phyloP scores from a whole-genome alignment of 1,284 basidiomycete genomes.

The Macrocybe sp. region DNA sequence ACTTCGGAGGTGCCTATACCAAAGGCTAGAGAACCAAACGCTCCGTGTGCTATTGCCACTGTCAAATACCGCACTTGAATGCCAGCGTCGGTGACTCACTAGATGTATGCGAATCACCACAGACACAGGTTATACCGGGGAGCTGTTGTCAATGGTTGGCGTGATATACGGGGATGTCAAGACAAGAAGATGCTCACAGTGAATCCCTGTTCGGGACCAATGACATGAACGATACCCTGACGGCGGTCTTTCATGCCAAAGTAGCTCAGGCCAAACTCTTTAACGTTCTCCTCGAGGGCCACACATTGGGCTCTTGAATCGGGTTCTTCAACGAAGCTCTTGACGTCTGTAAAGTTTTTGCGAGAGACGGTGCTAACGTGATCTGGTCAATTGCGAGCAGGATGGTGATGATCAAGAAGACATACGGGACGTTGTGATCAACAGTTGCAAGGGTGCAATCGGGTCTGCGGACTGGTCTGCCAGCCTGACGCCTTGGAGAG shows the following conservation, averaged over 20 bases:
- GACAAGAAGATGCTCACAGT: slow-evolving; percentile 44
- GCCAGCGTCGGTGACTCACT: slow-evolving; percentile 43
- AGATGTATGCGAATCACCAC: slow-evolving; percentile 93
- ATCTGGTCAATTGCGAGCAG: slow-evolving; percentile 8
- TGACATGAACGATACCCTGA: slow-evolving; percentile 96
- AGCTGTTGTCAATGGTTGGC: slow-evolving; percentile 40
- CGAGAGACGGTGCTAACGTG: slow-evolving; percentile 74
- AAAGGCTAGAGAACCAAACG: slow-evolving; percentile 94
- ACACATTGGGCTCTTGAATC: slow-evolving; percentile 91
- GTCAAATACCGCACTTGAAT: slow-evolving; percentile 5
- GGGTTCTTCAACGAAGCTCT: slow-evolving; percentile 80
- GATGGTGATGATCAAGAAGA: slow-evolving; percentile 14
- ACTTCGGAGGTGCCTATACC: slow-evolving; percentile 97
- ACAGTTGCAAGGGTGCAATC: slow-evolving; percentile 95
- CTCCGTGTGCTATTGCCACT: slow-evolving; percentile 73
- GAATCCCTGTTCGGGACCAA: slow-evolving; percentile 96
- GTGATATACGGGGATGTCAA: background rate
- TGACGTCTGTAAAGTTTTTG: slow-evolving; percentile 76
- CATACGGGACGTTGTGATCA: slow-evolving; percentile 95
- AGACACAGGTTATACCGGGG: slow-evolving; percentile 93
- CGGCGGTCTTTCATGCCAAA: slow-evolving; percentile 91
- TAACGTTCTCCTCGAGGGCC: slow-evolving; percentile 92
- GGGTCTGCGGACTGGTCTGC: slow-evolving; percentile 79
- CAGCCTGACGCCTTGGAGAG: slow-evolving; percentile 64
- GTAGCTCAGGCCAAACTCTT: slow-evolving; percentile 92